A percentile compares a stretch with the other conserved stretches of the same genome.
Conservation (phyloP, 2,329 filamentous ascomycete genomes). For the Didymella lethalis region DNA sequence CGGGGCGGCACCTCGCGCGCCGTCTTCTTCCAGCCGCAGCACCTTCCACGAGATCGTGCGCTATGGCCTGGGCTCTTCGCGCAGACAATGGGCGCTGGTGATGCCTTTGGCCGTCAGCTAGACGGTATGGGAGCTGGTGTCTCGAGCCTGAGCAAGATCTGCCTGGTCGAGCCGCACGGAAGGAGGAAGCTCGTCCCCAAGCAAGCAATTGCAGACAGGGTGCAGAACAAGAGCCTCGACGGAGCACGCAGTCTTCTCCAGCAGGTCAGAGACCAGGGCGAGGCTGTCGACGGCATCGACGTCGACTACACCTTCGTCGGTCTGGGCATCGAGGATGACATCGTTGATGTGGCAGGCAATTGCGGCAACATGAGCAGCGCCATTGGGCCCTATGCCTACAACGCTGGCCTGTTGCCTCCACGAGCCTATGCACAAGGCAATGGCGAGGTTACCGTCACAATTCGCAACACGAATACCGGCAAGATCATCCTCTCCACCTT, state of each 20-base stretch:
- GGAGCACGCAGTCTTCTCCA: constrained; percentile 12
- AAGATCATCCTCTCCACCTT: constrained; percentile 70
- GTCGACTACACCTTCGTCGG: constrained; percentile 77
- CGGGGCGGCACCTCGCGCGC: constrained; percentile 75
- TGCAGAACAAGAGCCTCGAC: constrained; percentile 9
- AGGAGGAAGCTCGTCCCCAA: constrained; percentile 8
- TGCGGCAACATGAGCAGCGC: constrained; percentile 83
- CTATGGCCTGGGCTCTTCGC: constrained; percentile 65
- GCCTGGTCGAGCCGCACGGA: constrained; percentile 62
- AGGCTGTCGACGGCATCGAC: constrained; percentile 50
- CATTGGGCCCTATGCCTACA: constrained; percentile 67
- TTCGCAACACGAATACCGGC: constrained; percentile 75
- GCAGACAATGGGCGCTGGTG: constrained; percentile 68
- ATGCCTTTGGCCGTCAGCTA: constrained; percentile 73
- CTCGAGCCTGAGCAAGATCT: constrained; percentile 75
- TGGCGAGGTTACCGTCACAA: constrained; percentile 60
- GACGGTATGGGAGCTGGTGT: constrained; percentile 75
- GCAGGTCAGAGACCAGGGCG: constrained; percentile 3
- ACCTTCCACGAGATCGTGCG: constrained; percentile 58
- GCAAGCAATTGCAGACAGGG: constrained; percentile 20
- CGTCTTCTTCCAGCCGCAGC: constrained; percentile 64
- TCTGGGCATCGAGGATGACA: constrained; percentile 67
- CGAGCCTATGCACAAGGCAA: constrained; percentile 38
- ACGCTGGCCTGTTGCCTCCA: constrained; percentile 60
- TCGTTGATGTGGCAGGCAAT: constrained; percentile 72